Base-by-base conservation (phyloP, 495 filamentous ascomycete genomes). In the Chaetomium tenue region DNA sequence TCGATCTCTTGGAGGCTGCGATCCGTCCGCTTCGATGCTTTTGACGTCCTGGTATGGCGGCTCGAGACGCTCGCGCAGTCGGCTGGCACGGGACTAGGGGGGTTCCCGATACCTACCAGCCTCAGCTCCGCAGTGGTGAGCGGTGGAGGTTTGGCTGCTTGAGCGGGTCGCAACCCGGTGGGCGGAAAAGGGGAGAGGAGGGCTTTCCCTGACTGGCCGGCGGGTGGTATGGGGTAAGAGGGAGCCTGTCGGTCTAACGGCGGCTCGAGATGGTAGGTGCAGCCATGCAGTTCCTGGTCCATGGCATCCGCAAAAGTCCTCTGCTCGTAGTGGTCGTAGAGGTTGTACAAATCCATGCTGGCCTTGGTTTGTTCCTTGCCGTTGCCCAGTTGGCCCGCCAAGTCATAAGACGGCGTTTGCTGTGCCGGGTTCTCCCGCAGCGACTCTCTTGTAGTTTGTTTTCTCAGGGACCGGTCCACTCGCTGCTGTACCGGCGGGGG, bases 281-380 rank as follows among this genome's bases (percentile, higher is more conserved):
- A 22, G 39, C 64, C 63, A 0, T 56, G 64, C 12, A 61, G 39
- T 2, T 74, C 75, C 61, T 72, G 71, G n/a, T 70, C 75, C 67
- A 82, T 64, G 12, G 70, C 70, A 39, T 77, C 65, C 4, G 75
- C 72, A 52, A 82, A 79, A 3, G 79, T 75, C 65, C 77, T 75
- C 64, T 81, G 76, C 59, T 85, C 81, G 64, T 85, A 84, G 66
- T 83, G 78, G 56, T 83, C 75, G 64, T 85, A 84, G 9, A 83
- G 73, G 37, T 79, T 74, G 46, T 77, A 67, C 12, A 81, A 63
- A 7, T 75, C 71, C 7, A 66, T 62, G 26, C 69, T 67, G 54
- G 77, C 70, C 20, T 66, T 75, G 39, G 70, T 70, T 13, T 62
- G 62, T 18, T 71, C 62, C 20, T 58, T 40, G 33, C 42, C 46